Evolutionary conservation across 768 basidiomycete species (phyloP).

Genomic region (Boletus patriciae): DNA sequence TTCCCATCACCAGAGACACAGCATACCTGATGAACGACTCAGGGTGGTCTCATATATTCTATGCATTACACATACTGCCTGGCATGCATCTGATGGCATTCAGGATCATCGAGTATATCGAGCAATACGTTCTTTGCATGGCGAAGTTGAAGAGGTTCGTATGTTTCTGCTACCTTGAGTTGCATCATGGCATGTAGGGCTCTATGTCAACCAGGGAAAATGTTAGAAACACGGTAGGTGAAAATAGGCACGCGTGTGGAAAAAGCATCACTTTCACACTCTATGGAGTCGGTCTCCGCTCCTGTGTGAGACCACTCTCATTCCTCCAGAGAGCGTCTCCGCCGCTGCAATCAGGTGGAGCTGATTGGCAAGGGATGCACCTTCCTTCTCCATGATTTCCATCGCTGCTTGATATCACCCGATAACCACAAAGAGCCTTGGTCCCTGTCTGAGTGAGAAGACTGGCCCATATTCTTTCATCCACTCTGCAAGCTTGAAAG

Average conservation of each 20-base stretch:
- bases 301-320: constrained; percentile 5
- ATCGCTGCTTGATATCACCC: constrained; percentile 10
- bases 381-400: constrained; percentile 15
- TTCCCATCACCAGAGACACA: constrained; percentile 2
- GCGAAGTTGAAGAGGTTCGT: constrained; percentile 3
- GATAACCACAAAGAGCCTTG: constrained; percentile 6
- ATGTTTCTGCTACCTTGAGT: constrained; percentile 2
- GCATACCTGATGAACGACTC: background rate
- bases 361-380: constrained; percentile 3
- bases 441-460: constrained; percentile 1
- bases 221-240: background rate
- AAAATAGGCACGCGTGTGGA: no score
- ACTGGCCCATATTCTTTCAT: constrained; percentile 8
- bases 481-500: constrained; percentile 5
- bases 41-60: background rate
- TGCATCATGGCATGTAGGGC: constrained; percentile 4
- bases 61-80: background rate
- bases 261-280: constrained; percentile 1
- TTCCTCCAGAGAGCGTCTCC: constrained; percentile 9
- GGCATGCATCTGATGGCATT: constrained; percentile 6
- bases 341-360: constrained; percentile 1
- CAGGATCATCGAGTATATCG: constrained; percentile 4
- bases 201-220: background rate
- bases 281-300: background rate
- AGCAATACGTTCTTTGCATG: constrained; percentile 7